Conservation (phyloP, 2,329 filamentous ascomycete genomes). For the Alternaria solani region DNA sequence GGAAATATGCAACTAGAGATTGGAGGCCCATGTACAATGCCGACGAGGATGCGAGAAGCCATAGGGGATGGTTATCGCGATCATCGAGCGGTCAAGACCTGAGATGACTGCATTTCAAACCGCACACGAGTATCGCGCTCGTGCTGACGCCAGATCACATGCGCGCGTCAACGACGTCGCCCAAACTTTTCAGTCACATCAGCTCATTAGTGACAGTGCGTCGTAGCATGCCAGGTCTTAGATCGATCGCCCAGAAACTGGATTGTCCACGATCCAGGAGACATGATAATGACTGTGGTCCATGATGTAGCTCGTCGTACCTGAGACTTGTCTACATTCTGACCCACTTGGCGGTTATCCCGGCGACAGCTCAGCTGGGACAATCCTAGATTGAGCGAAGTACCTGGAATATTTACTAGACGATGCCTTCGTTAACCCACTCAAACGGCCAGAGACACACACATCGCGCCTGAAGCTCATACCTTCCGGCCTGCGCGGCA, state of each 20-base stretch:
- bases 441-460: conserved; percentile 6
- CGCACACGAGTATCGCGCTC: conserved; percentile 1
- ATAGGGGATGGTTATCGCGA: not conserved
- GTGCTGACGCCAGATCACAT: conserved; percentile 19
- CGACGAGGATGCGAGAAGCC: not conserved
- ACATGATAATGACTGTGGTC: conserved; percentile 9
- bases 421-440: conserved; percentile 8
- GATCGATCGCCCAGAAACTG: conserved; percentile 10
- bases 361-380: not conserved
- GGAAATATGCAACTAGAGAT: not conserved
- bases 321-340: conserved; percentile 10
- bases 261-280: conserved; percentile 1
- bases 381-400: not conserved
- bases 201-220: not conserved
- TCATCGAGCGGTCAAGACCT: conserved; percentile 6
- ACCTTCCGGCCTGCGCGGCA: not conserved
- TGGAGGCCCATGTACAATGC: not conserved
- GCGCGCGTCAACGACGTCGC: conserved; percentile 14
- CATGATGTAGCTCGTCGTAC: not conserved
- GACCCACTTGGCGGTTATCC: not conserved
- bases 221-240: conserved; percentile 7
- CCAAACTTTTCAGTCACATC: not conserved
- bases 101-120: not conserved
- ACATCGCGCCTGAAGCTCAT: conserved; percentile 1
- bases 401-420: not conserved